Percentiles rank a stretch among this genome's conserved stretches.
These are phyloP conservation scores for Daedaleopsis sinensis DNA, from an alignment of 768 basidiomycete genomes.

Conservation along the genomic window DNA sequence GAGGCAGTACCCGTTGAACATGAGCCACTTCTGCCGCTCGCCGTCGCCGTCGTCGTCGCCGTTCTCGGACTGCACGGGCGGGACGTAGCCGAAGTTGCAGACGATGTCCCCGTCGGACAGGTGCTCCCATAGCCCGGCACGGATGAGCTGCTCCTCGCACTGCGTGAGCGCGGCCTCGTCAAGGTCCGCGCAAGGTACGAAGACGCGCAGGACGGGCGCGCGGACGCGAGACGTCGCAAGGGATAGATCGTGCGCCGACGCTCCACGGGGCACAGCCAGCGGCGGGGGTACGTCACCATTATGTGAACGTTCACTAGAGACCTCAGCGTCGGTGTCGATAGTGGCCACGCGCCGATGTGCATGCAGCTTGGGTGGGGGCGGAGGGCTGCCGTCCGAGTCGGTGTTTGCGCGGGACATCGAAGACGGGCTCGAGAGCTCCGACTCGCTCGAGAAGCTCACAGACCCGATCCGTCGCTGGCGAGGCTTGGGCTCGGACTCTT, in stretches of 20 bases:
- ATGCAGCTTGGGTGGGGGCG: slow-evolving; percentile 2
- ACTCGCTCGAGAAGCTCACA: slow-evolving; percentile 48
- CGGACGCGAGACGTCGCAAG: slow-evolving; percentile 62
- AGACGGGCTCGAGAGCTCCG: slow-evolving; percentile 41
- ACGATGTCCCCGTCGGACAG: slow-evolving; percentile 78
- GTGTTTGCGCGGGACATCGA: slow-evolving; percentile 27
- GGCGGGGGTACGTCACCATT: slow-evolving; percentile 24
- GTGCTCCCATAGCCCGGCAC: slow-evolving; percentile 70
- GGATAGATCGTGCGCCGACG: slow-evolving; percentile 60
- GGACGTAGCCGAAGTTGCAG: slow-evolving; percentile 81
- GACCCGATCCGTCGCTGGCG: slow-evolving; percentile 48
- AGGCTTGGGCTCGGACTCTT: slow-evolving; percentile 45
- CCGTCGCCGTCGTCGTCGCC: slow-evolving; percentile 17
- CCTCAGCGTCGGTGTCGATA: slow-evolving; percentile 8
- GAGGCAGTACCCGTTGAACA: slow-evolving; percentile 70
- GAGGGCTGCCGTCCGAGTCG: slow-evolving; percentile 20
- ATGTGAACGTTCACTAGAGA: slow-evolving; percentile 27
- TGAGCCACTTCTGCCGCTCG: slow-evolving; percentile 52
- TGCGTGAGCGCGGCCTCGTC: slow-evolving; percentile 48
- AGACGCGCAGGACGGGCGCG: slow-evolving; percentile 75
- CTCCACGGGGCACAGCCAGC: slow-evolving; percentile 18
- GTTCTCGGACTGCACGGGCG: slow-evolving; percentile 33
- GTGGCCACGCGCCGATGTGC: slow-evolving; percentile 2
- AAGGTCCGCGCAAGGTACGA: slow-evolving; percentile 67
- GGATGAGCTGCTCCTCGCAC: slow-evolving; percentile 73